Base-by-base conservation (phyloP, 257 asterid species). In the Agastache rugosa region DNA sequence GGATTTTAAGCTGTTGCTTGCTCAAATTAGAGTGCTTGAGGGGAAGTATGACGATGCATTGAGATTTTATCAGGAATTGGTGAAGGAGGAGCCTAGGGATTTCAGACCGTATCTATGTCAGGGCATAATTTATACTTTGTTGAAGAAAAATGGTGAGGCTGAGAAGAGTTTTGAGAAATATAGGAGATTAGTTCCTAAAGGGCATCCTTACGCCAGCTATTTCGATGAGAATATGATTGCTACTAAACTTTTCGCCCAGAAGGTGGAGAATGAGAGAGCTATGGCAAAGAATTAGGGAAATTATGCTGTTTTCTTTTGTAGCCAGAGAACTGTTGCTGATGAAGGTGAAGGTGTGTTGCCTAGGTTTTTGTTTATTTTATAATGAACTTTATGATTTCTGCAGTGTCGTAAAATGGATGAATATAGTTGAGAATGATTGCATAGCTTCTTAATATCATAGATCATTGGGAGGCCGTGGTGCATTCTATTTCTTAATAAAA, bases 141-240 rank as follows among this genome's bases (percentile, higher is more conserved):
- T 92, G 89, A 85, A 84, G 89, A 92, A 89, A 67, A 89, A 74
- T 41, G 67, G 48, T 0, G 97, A 90, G 85, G 99, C 99, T 3
- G 97, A 92, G 72, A 89, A 89, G 84, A 81, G 63, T 80, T 94
- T 94, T 41, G 96, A 89, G 77, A 92, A 87, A 84, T 94, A 90
- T 67, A 66, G 91, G 75, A 87, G 89, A 68, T 79, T 94, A 85
- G 93, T 94, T 42, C 98, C 99, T 0, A 86, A 90, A 68, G 95
- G 84, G 69, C 98, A 94, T 72, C 99, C 98, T 17, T 94, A 86
- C 19, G 89, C 97, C 0, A 82, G 85, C 69, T 94, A 84, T 63
- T 88, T 92, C 63, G 96, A 94, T 83, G 96, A 90, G 72, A 92
- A 87, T 69, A 90, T 94, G 98, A 80, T 87, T 56, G 99, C 97